Base-by-base conservation (phyloP, 1,284 basidiomycete genomes). In the Microbotryomycetes sp. region DNA sequence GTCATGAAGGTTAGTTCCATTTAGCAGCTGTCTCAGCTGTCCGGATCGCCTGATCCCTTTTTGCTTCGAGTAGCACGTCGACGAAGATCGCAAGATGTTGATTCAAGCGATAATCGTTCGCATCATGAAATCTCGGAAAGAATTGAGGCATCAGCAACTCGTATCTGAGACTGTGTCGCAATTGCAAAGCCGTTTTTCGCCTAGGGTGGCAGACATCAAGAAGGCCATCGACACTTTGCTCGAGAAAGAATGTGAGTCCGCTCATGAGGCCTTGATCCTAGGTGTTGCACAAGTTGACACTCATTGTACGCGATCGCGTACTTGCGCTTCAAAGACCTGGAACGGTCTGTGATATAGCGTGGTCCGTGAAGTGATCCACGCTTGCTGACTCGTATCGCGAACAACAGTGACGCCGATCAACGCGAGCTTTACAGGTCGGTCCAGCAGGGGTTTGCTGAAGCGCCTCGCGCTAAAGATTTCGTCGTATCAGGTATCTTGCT, bases 241-340 rank as follows among this genome's bases (percentile, higher is more conserved):
- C 57, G 94, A 98, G 79, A 96, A 97, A 77, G 96, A 97, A 77
- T 98, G n/a, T n/a, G n/a, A n/a, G n/a, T n/a, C n/a, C n/a, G n/a
- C n/a, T n/a, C n/a, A n/a, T n/a, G n/a, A n/a, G n/a, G n/a, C n/a
- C n/a, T n/a, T n/a, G n/a, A n/a, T n/a, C n/a, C n/a, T n/a, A n/a
- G n/a, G n/a, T n/a, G n/a, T n/a, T n/a, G n/a, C n/a, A n/a, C n/a
- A n/a, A n/a, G n/a, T n/a, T n/a, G n/a, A n/a, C n/a, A n/a, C n/a
- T n/a, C n/a, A n/a, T n/a, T n/a, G n/a, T n/a, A n/a, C n/a, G n/a
- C n/a, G n/a, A n/a, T n/a, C n/a, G n/a, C n/a, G n/a, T n/a, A n/a
- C n/a, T n/a, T n/a, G n/a, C n/a, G n/a, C n/a, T n/a, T n/a, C n/a
- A n/a, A n/a, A n/a, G n/a, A n/a, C n/a, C n/a, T n/a, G n/a, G n/a